Evolutionary conservation across 805 yeast species (phyloP).

Genomic region (Suhomyces sp.): DNA sequence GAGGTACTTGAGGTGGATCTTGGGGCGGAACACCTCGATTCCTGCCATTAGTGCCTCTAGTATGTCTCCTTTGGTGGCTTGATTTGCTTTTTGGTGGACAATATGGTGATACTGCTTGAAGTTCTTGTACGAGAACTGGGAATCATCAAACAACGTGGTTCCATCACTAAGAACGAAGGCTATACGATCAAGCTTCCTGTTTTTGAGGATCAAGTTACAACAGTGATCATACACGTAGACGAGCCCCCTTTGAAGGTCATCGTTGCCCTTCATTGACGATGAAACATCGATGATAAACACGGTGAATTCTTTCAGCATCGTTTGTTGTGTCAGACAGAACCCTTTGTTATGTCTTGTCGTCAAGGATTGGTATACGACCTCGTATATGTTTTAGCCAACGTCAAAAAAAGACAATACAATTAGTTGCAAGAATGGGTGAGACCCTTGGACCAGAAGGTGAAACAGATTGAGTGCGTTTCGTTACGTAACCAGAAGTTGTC

Average conservation of each 20-base stretch:
- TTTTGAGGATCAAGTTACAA: slow-evolving; percentile 16
- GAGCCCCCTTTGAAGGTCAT: too few species aligned
- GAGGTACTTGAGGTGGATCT: slow-evolving; percentile 18
- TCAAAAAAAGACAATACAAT: too few species aligned
- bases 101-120: slow-evolving; percentile 15
- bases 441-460: too few species aligned
- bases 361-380: too few species aligned
- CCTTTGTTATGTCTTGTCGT: too few species aligned
- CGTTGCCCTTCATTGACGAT: too few species aligned
- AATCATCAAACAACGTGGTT: slow-evolving; percentile 13
- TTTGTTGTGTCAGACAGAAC: too few species aligned
- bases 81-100: not conserved
- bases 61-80: slow-evolving; percentile 4
- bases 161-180: slow-evolving; percentile 6
- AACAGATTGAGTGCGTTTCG: too few species aligned
- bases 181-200: slow-evolving; percentile 23
- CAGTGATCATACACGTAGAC: slow-evolving; percentile 15
- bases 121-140: slow-evolving; percentile 15
- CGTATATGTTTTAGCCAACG: too few species aligned
- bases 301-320: slow-evolving; percentile 23
- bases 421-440: too few species aligned
- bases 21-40: slow-evolving; percentile 16
- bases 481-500: too few species aligned
- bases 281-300: slow-evolving; percentile 19
- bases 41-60: slow-evolving; percentile 16